Evolutionary conservation across 768 basidiomycete species (phyloP).

Genomic region (Scleroderma bovista): DNA sequence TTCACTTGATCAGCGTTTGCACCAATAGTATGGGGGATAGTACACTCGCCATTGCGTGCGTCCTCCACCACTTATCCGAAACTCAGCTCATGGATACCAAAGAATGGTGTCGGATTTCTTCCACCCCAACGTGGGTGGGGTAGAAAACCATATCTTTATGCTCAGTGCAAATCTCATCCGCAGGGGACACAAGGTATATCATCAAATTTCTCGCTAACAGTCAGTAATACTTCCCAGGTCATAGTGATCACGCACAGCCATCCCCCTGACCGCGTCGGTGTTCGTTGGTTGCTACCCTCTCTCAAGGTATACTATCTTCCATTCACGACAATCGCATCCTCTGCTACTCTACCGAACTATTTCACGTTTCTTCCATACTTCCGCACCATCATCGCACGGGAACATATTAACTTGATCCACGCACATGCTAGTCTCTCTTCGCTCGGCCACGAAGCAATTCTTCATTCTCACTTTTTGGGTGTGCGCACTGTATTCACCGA

Average conservation of each 20-base stretch:
- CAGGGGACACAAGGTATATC: conserved; percentile 75
- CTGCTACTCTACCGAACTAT: conserved; percentile 92
- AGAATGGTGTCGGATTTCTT: conserved; percentile 99
- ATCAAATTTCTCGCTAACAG: background rate
- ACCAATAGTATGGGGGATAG: conserved; percentile 20
- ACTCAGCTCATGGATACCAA: background rate
- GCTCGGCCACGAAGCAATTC: conserved; percentile 86
- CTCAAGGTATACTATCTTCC: conserved; percentile 96
- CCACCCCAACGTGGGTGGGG: conserved; percentile 88
- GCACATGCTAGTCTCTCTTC: conserved; percentile 89
- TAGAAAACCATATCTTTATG: conserved; percentile 96
- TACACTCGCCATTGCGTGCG: conserved; percentile 26
- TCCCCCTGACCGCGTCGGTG: conserved; percentile 75
- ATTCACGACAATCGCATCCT: conserved; percentile 80
- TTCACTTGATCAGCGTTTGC: background rate
- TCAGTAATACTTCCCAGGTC: conserved; percentile 49
- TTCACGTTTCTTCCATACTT: conserved; percentile 90
- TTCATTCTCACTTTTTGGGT: conserved; percentile 84
- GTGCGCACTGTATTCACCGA: conserved; percentile 94
- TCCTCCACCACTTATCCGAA: background rate
- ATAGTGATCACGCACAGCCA: conserved; percentile 94
- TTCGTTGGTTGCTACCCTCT: conserved; percentile 82
- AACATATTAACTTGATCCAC: conserved; percentile 83
- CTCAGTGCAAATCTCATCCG: conserved; percentile 77
- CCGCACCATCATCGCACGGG: conserved; percentile 80